Evolutionary conservation across 2,329 filamentous ascomycete species (phyloP), one percentile per base, ranked within the genome.

Genomic region (Pseudopyricularia cyperi): DNA sequence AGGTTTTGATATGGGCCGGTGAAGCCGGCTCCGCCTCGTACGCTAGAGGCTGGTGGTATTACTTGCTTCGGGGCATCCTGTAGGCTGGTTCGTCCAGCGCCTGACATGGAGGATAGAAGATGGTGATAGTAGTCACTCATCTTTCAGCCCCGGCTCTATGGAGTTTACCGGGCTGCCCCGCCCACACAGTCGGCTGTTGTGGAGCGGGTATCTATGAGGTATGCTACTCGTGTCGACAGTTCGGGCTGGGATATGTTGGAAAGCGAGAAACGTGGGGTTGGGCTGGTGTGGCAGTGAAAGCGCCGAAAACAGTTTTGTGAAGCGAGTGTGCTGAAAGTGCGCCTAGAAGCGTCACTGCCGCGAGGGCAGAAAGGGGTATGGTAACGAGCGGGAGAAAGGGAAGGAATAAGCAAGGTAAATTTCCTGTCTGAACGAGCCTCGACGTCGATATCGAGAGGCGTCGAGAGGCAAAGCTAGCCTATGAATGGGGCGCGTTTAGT

Each of bases 111-210:
- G 57, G 74, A 70, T 52, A 79, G 66, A 58, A 79, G 78, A 56
- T 74, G 71, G 50, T 75, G 73, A 57, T 80, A 79, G 60, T 76
- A 77, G 56, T 78, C 75, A 60, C 71, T 72, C 77, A 80, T 80
- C 33, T 39, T 46, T 22, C 53, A 56, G 14, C 19, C 39, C 17
- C 12, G 39, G 8, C 39, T 44, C 22, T 44, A 24, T 19, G 39
- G 14, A 24, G 39, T 58, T 52, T 37, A 22, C 28, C 19, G 7
- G 17, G 17, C 15, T 49, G 30, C 19, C 46, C 26, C 24, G 24
- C 46, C 26, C 26, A 15, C 26, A 15, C 28, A 49, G 34, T 48
- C 46, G 50, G 9, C 4, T 32, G n/a, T 19, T 33, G 28, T 12
- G 47, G 30, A 22, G 22, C 35, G 19, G n/a, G 48, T 50, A 15